These are phyloP conservation scores for Lablab purpureus DNA, from an alignment of 306 rosid genomes.

Conservation along the genomic window DNA sequence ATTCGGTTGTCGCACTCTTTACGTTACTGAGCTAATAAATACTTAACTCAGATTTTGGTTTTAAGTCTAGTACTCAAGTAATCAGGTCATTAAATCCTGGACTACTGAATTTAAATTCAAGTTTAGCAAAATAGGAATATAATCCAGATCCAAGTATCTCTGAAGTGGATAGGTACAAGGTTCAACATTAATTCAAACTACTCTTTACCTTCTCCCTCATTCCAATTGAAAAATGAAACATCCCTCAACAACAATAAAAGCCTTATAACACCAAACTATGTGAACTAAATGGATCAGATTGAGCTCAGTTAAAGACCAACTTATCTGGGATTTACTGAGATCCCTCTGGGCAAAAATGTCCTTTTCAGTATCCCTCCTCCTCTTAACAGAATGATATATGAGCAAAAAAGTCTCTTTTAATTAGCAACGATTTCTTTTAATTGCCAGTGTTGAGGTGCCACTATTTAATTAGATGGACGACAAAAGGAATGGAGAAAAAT, in stretches of 20 bases:
- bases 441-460: not conserved
- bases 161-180: not conserved
- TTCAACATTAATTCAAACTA: not conserved
- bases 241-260: not conserved
- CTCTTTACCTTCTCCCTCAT: not conserved
- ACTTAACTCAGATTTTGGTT: no score
- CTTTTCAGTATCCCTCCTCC: not conserved
- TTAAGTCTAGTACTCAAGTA: no score
- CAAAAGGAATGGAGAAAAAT: not conserved
- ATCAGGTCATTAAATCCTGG: no score
- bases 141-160: no score
- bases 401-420: not conserved
- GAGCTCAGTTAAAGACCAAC: not conserved
- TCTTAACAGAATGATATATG: not conserved
- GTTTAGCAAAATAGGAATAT: no score
- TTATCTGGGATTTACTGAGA: no score
- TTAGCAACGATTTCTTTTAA: not conserved
- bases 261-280: no score
- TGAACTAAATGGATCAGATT: not conserved
- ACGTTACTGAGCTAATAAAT: no score
- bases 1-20: no score
- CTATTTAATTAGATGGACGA: not conserved
- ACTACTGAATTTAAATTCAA: no score
- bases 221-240: not conserved
- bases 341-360: not conserved